Base-by-base conservation (phyloP, 495 filamentous ascomycete species). In the Cercophora scortea region DNA sequence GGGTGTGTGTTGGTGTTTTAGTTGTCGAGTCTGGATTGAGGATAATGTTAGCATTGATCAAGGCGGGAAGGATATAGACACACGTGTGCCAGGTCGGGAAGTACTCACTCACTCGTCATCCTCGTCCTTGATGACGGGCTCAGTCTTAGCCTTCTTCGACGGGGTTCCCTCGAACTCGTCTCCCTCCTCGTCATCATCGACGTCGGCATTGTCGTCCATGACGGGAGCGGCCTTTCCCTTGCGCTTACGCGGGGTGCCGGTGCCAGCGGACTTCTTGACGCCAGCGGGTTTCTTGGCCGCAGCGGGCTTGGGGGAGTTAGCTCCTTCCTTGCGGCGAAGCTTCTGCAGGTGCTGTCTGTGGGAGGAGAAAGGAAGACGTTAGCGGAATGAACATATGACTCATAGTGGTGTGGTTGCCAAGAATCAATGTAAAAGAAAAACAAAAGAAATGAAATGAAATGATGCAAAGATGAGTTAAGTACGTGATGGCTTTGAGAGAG, bases 311-410 rank as follows among this genome's bases (percentile, higher is more conserved):
- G 25, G 39, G 11, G 40, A 49, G n/a, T 16, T 12, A 35, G 34
- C 36, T 0, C 52, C 55, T 13, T 67, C 67, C 56, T 71, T 71
- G 41, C 62, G 64, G 7, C 66, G 62, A 0, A 72, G 60, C 49
- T 72, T 72, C 47, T 72, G 69, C 0, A 72, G 55, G 8, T 72
- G 69, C 60, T 72, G 69, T 19, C 69, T 71, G 45, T 64, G 43
- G 54, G 40, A 51, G 45, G 32, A 25, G 38, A 46, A 44, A 10
- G 50, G 52, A 4, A 32, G 10, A n/a, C n/a, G 48, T 42, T 42
- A 42, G 48, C 19, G 11, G n/a, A 8, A n/a, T 32, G 10, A n/a
- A 13, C 47, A 49, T 25, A 11, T 49, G 15, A 47, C 16, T n/a
- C n/a, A 34, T 9, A n/a, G n/a, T 47, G 45, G 16, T 2, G 10